Evolutionary conservation across 371 early-diverging fungal species (phyloP).

Genomic region (Mortierella sp.): DNA sequence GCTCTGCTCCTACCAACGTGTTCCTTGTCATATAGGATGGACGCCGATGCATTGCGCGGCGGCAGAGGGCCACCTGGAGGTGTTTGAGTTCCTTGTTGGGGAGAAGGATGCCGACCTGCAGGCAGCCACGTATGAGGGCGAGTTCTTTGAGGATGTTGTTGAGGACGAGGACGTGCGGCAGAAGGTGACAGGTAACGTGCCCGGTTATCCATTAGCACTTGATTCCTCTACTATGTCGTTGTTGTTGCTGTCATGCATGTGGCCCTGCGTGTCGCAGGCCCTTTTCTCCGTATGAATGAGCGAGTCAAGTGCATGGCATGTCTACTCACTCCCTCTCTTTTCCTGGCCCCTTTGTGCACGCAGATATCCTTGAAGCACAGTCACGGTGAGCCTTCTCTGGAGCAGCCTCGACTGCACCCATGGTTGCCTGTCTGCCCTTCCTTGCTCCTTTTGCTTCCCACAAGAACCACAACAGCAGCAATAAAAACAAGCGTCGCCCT

Average conservation of each 20-base stretch:
- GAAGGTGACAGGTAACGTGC: constrained; percentile 39
- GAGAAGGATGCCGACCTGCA: constrained; percentile 44
- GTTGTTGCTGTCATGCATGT: background rate
- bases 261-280: constrained; percentile 1
- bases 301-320: constrained; percentile 1
- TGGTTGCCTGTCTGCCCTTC: background rate
- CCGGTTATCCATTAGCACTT: background rate
- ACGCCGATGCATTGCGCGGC: constrained; percentile 79
- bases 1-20: background rate
- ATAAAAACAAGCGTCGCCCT: background rate
- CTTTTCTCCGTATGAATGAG: background rate
- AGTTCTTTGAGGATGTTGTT: constrained; percentile 51
- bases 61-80: constrained; percentile 69
- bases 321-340: constrained; percentile 1
- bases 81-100: constrained; percentile 60
- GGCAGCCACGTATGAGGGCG: constrained; percentile 48
- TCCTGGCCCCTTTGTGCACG: background rate
- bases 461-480: background rate
- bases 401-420: background rate
- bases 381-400: constrained; percentile 20
- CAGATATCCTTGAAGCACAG: constrained; percentile 39
- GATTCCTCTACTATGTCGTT: background rate
- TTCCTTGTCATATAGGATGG: constrained; percentile 62
- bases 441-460: background rate
- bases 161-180: constrained; percentile 56